Evolutionary conservation across 495 filamentous ascomycete species (phyloP).

Genomic region (Sordaria brevicollis): DNA sequence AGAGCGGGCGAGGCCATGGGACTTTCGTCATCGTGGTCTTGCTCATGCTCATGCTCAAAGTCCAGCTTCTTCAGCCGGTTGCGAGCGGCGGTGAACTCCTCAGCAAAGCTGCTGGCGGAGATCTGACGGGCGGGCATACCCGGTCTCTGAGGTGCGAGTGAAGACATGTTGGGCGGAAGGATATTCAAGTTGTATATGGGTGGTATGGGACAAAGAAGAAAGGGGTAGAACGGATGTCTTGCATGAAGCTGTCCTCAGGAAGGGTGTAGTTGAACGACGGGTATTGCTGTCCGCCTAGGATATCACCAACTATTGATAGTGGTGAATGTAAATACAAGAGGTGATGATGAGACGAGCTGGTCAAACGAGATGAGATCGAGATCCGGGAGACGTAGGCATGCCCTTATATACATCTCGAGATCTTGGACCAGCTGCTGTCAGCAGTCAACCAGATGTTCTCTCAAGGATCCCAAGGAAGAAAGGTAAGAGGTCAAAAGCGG

Average conservation of each 20-base stretch:
- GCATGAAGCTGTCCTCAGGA: not conserved
- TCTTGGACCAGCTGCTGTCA: not conserved
- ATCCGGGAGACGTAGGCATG: not conserved
- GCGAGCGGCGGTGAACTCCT: conserved; percentile 16
- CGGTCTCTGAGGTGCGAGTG: conserved; percentile 6
- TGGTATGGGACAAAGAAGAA: not conserved
- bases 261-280: not conserved
- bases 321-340: not conserved
- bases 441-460: not conserved
- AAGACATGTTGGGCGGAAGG: conserved; percentile 3
- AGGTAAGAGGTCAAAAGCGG: not conserved
- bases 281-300: not conserved
- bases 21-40: conserved; percentile 3
- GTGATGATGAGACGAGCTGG: not conserved
- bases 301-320: not conserved
- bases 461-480: not conserved
- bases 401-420: not conserved
- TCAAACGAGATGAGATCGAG: not conserved
- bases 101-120: conserved; percentile 22
- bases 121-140: conserved; percentile 15
- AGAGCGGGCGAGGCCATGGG: not conserved
- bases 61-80: conserved; percentile 10
- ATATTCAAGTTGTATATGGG: not conserved
- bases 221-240: not conserved
- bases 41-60: conserved; percentile 1